These are phyloP conservation scores for Acanthamoeba sp. DNA, from an alignment of 208 protist species.

Conservation along the genomic window DNA sequence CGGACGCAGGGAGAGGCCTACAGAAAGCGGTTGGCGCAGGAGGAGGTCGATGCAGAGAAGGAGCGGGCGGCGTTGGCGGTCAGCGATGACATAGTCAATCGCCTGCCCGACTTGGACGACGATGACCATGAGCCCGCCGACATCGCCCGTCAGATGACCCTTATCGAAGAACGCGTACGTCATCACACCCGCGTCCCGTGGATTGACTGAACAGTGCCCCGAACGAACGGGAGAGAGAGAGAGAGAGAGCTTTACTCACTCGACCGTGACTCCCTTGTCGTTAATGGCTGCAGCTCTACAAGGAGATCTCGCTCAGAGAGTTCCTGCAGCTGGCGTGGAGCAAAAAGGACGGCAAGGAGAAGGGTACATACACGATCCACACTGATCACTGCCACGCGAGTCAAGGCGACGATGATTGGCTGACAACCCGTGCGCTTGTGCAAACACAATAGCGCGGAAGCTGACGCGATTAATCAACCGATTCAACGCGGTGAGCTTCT, in stretches of 20 bases:
- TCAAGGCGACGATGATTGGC: not conserved
- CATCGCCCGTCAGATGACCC: slow-evolving; percentile 21
- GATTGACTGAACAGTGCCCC: too few relatives aligned
- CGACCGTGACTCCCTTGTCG: too few relatives aligned
- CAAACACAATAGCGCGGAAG: not conserved
- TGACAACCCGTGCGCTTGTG: not conserved
- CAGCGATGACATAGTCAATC: not conserved
- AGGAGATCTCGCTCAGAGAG: slow-evolving; percentile 51
- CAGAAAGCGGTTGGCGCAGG: not conserved
- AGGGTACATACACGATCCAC: slow-evolving; percentile 45
- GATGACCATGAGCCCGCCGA: not conserved
- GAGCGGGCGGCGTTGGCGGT: not conserved
- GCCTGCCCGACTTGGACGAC: slow-evolving; percentile 12
- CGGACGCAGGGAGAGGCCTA: not conserved
- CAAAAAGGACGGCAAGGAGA: slow-evolving; percentile 67
- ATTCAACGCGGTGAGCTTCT: slow-evolving; percentile 74
- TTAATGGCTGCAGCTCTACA: not conserved
- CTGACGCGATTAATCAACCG: slow-evolving; percentile 60
- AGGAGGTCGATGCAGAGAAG: not conserved
- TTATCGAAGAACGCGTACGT: not conserved
- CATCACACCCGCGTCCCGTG: too few relatives aligned
- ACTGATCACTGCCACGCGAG: too few relatives aligned
- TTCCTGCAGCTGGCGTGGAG: slow-evolving; percentile 61
- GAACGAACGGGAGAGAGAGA: too few relatives aligned
- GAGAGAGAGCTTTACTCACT: too few relatives aligned